These are phyloP conservation scores for Phytophthora ramorum DNA, from an alignment of 352 stramenopile species.

Conservation along the genomic window DNA sequence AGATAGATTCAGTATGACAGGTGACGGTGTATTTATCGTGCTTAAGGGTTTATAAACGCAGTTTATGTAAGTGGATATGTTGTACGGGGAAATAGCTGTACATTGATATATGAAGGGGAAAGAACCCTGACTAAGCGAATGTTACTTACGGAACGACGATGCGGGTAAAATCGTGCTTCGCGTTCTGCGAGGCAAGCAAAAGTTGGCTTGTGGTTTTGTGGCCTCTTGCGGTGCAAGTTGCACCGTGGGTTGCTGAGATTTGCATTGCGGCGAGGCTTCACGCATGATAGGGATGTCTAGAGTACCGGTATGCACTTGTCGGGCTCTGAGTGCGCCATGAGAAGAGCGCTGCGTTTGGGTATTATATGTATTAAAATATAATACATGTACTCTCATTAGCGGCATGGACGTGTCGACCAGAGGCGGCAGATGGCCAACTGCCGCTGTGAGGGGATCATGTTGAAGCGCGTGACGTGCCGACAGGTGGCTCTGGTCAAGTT, in stretches of 20 bases:
- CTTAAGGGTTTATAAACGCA: too few relatives aligned
- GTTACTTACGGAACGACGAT: conserved; percentile 20
- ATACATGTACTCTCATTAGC: not conserved
- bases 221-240: not conserved
- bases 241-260: not conserved
- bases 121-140: not conserved
- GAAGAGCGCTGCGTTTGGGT: not conserved
- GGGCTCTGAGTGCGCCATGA: not conserved
- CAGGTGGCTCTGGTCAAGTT: not conserved
- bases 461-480: conserved; percentile 21
- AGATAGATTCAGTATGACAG: conserved; percentile 1
- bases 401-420: conserved; percentile 4
- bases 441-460: conserved; percentile 19
- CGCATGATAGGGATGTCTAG: conserved; percentile 6
- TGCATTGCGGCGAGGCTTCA: not conserved
- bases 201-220: conserved; percentile 10
- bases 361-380: too few relatives aligned
- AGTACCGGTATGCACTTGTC: too few relatives aligned
- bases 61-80: not conserved
- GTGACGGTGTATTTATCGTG: not conserved
- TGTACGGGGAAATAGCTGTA: not conserved
- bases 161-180: conserved; percentile 21
- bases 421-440: conserved; percentile 9
- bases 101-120: not conserved
- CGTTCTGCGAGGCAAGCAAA: conserved; percentile 2